These are phyloP conservation scores for Phellopilus nigrolimitatus DNA, from an alignment of 1,284 basidiomycete genomes.

Conservation along the genomic window DNA sequence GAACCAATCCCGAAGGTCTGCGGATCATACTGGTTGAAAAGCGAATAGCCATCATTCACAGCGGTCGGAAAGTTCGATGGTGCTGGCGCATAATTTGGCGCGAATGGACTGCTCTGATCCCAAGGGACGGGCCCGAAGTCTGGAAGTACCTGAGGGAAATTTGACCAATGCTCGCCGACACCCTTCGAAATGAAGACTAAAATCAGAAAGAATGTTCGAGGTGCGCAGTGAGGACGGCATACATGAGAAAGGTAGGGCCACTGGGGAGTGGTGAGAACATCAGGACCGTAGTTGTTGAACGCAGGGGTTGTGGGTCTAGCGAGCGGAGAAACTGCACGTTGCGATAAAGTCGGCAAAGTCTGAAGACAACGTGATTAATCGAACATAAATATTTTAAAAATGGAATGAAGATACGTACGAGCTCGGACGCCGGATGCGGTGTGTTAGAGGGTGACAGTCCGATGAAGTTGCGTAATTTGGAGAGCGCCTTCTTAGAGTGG, in stretches of 20 bases:
- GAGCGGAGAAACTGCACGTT: background rate
- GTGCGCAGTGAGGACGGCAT: background rate
- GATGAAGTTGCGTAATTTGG: background rate
- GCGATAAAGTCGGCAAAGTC: background rate
- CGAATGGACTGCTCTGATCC: background rate
- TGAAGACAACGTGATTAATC: background rate
- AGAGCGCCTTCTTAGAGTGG: background rate
- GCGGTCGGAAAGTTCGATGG: background rate
- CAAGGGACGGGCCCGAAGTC: background rate
- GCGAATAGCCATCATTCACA: background rate
- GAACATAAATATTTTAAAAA: background rate
- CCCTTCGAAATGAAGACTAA: background rate
- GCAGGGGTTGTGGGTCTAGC: background rate
- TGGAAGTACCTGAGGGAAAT: background rate
- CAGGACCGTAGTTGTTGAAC: background rate
- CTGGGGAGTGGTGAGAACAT: background rate
- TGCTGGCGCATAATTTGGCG: background rate
- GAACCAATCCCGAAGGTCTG: background rate
- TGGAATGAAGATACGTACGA: background rate
- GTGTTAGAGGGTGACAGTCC: background rate
- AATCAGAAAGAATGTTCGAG: background rate
- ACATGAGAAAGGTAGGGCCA: background rate
- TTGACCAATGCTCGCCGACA: background rate
- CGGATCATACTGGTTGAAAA: background rate
- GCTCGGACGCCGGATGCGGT: background rate